Evolutionary conservation across 495 filamentous ascomycete genomes (phyloP).

Genomic region (Alectoria sarmentosa): DNA sequence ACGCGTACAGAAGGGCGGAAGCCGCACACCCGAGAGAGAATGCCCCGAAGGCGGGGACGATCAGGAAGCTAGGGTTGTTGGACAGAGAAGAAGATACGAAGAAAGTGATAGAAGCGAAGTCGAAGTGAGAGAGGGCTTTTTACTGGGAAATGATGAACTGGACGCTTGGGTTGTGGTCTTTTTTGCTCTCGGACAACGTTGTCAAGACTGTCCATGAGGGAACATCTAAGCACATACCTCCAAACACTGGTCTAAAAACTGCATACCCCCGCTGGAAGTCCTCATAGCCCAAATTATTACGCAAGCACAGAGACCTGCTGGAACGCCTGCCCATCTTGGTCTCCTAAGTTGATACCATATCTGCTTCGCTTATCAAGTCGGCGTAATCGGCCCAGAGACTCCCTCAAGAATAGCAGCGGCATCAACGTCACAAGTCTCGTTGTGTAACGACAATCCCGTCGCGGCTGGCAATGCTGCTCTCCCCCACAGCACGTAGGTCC

Average conservation of each 20-base stretch:
- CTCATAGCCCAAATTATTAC: no score
- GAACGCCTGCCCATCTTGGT: background rate
- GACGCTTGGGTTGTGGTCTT: background rate
- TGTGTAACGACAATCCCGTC: background rate
- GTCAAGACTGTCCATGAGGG: background rate
- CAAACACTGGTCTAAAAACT: background rate
- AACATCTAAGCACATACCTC: background rate
- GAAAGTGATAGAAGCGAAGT: conserved; percentile 41
- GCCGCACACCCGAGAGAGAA: conserved; percentile 70
- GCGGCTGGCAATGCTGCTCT: background rate
- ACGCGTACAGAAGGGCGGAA: conserved; percentile 78
- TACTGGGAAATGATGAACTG: background rate
- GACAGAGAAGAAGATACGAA: conserved; percentile 76
- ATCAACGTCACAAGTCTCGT: background rate
- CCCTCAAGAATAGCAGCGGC: background rate
- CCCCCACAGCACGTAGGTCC: background rate
- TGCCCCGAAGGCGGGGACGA: conserved; percentile 63
- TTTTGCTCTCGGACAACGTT: background rate
- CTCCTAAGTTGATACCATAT: background rate
- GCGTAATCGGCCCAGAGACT: no score
- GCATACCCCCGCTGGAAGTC: no score
- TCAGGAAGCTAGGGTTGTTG: conserved; percentile 76
- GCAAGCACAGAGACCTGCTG: background rate
- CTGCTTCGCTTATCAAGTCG: background rate
- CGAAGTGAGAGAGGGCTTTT: conserved; percentile 1